Conservation (phyloP, 73 alveolate species). For the Blepharisma japonicum region DNA sequence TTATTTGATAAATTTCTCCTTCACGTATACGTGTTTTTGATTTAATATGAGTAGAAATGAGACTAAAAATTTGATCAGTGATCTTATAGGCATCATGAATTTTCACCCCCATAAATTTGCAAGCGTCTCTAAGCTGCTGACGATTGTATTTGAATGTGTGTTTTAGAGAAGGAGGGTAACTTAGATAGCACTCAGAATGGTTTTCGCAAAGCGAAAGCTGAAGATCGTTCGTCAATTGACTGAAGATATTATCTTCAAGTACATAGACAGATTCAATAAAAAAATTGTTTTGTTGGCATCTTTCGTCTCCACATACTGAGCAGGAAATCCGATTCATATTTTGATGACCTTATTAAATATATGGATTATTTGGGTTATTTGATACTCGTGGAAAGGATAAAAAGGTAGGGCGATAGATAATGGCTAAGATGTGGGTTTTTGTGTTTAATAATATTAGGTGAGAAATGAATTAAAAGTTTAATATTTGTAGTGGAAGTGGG, state of each 20-base stretch:
- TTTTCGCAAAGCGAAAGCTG: not conserved
- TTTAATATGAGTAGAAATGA: not conserved
- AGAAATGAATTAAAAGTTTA: too few relatives aligned
- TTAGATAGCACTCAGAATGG: not conserved
- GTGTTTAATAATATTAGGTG: too few relatives aligned
- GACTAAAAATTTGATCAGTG: not conserved
- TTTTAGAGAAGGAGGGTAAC: not conserved
- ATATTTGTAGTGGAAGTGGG: too few relatives aligned
- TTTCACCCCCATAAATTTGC: not conserved
- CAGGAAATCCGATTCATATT: not conserved
- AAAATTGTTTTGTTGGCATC: not conserved
- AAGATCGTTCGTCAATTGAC: not conserved
- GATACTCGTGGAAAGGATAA: too few relatives aligned
- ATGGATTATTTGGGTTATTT: too few relatives aligned
- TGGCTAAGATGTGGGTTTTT: too few relatives aligned
- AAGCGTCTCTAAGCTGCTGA: constrained; percentile 8
- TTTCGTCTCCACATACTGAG: constrained; percentile 1
- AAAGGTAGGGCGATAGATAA: too few relatives aligned
- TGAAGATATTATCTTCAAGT: not conserved
- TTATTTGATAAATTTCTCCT: not conserved
- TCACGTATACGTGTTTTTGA: not conserved
- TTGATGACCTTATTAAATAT: too few relatives aligned
- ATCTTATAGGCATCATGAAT: not conserved
- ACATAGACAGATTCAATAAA: constrained; percentile 8
- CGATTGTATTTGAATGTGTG: constrained; percentile 9